These are phyloP conservation scores for Gynostemma pentaphyllum DNA, from an alignment of 306 rosid genomes.

Conservation along the genomic window DNA sequence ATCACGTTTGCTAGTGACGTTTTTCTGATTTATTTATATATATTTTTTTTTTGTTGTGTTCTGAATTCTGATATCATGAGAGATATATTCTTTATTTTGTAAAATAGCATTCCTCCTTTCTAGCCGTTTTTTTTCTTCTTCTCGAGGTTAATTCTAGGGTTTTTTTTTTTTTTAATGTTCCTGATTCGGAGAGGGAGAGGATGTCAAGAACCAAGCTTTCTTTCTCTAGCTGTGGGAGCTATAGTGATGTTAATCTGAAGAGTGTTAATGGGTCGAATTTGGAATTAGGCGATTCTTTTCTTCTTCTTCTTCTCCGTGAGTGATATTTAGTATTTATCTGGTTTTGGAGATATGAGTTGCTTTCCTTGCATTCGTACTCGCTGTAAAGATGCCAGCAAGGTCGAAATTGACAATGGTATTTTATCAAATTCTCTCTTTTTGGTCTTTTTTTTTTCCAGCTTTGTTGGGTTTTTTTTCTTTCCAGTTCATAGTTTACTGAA, in stretches of 20 bases:
- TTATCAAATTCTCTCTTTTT: constrained; percentile 12
- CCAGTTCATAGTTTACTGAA: background rate
- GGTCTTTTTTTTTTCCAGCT: background rate
- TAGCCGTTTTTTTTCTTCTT: background rate
- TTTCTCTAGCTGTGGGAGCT: background rate
- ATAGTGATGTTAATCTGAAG: background rate
- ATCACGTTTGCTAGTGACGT: background rate
- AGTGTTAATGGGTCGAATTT: background rate
- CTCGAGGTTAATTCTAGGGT: constrained; percentile 1
- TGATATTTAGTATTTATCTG: background rate
- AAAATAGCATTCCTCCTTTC: background rate
- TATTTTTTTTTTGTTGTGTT: background rate
- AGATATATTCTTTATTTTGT: background rate
- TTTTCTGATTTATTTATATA: background rate
- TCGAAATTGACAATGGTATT: constrained; percentile 32
- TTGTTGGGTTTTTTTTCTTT: background rate
- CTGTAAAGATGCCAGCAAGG: constrained; percentile 37
- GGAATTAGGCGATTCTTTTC: constrained; percentile 1
- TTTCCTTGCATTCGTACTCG: constrained; percentile 32
- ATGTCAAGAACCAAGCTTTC: constrained; percentile 1
- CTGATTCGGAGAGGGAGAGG: constrained; percentile 11
- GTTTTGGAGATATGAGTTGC: constrained; percentile 32
- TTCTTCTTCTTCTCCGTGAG: background rate
- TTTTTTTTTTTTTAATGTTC: constrained; percentile 13
- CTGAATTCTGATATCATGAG: background rate